phyloP scores from a whole-genome alignment of 202 grass and related monocot genomes.

The Musa balbisiana region DNA sequence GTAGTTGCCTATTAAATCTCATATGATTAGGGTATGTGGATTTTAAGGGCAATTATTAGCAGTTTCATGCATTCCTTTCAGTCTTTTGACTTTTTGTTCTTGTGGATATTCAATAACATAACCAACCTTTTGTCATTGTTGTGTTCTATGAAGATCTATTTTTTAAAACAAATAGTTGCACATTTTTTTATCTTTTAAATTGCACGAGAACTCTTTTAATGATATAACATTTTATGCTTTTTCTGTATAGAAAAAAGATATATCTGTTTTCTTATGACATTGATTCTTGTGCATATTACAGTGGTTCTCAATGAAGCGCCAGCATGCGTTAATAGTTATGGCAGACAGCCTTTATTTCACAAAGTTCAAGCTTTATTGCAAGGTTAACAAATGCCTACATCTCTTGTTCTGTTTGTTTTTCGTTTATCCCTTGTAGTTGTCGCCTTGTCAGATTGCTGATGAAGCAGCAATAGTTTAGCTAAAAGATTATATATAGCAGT shows the following conservation, averaged over 20 bases:
- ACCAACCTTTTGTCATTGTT: neutral
- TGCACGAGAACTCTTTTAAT: neutral
- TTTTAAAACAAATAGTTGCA: neutral
- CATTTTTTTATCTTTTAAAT: neutral
- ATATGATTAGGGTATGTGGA: neutral
- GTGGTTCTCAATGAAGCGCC: conserved; percentile 92
- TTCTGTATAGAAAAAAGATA: neutral
- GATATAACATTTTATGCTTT: neutral
- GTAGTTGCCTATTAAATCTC: neutral
- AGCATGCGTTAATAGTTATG: conserved; percentile 90
- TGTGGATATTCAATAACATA: neutral
- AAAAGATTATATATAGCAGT: too few species aligned
- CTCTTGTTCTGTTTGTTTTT: conserved; percentile 2
- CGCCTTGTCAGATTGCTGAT: too few species aligned
- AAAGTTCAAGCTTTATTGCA: conserved; percentile 99
- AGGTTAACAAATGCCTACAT: conserved; percentile 41
- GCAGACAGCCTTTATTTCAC: conserved; percentile 86
- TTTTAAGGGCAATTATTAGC: neutral
- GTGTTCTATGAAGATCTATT: neutral
- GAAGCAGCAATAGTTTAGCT: too few species aligned
- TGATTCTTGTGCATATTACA: conserved; percentile 31
- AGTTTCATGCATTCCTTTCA: neutral
- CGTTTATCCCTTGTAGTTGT: neutral
- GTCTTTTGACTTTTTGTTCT: neutral
- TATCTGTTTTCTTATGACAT: neutral